Base-by-base conservation (phyloP, 805 yeast species). In the Candida sphagnicola region DNA sequence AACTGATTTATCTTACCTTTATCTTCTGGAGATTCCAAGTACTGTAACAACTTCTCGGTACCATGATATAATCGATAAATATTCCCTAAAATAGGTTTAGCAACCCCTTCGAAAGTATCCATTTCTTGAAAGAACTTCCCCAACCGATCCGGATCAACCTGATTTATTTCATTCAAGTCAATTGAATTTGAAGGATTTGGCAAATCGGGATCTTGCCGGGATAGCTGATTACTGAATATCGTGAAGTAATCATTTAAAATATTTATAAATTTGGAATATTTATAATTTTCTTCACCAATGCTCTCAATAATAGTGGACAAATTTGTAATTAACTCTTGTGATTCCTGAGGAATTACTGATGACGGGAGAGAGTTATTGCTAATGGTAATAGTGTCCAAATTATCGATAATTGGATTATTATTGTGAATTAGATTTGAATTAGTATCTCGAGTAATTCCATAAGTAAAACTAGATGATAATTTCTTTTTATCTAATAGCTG, bases 241-340 rank as follows among this genome's bases (percentile, higher is more conserved):
- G 34, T 35, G 33, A 54, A 55, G 45, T 67, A 68, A 1, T 43
- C 40, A 31, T 57, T 63, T 17, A 66, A 37, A 3, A 45, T 44
- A 18, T 54, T 51, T 16, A 63, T 45, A 36, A 68, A 62, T 28
- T 45, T 48, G 10, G 67, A 48, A 42, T 61, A 67, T 41, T 62
- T 61, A 34, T 53, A 53, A 44, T 68, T 69, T 40, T 69, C 73
- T 4, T 47, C 42, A 35, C 63, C 51, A 34, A 67, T 52, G 35
- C 57, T 59, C 35, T 66, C 68, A 4, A 67, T 57, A 16, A 67
- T 50, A 6, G 56, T 57, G 6, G 67, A 58, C 18, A 40, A 34
- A 15, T 44, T 40, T 11, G 24, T 31, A 6, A 42, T 23, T 5
- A 38, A 18, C 10, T 30, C 46, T 19, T 34, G 26, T 11, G 25